Evolutionary conservation across 495 filamentous ascomycete genomes (phyloP), one percentile per base, ranked within the genome.

Genomic region (Aspergillus olivimuriae): DNA sequence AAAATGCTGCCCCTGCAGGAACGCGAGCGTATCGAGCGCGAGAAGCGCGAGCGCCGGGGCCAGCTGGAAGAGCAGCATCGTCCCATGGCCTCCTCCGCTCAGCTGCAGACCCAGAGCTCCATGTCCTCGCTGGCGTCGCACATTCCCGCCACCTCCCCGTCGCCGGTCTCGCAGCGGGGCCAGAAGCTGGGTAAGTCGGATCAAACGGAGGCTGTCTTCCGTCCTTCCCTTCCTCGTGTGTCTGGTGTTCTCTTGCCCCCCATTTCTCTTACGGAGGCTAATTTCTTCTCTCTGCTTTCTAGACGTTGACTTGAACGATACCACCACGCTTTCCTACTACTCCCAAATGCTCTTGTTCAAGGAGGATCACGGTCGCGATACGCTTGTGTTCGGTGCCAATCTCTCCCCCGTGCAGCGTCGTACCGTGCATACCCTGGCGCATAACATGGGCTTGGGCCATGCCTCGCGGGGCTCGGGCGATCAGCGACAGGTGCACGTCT

Each of bases 1-100:
- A 98, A 97, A 72, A 98, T 98, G 92, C 77, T 98, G 16, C 92
- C 92, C 9, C 72, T 89, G 36, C 85, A 89, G 41, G 92, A 98
- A 61, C 81, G 92, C 39, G 92, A 98, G 60, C 81, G 94, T 16
- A 98, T 98, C 48, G 92, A 98, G 60, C 76, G 92, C 20, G 92
- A 97, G 67, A 98, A 98, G 78, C 77, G 92, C 33, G 92, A 97
- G 70, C 86, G 92, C 57, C 83, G 92, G 48, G 92, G 92, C 34
- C 92, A 98, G 63, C 73, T 98, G 31, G 89, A 97, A 62, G 92
- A 97, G 66, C 92, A 98, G 64, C 92, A 98, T 62, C 77, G 89
- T 20, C 86, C 84, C 16, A 75, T 88, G 56, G 68, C 66, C 15
- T 59, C 58, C 17, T 20, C 35, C 23, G 63, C 73, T 37, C 77